Evolutionary conservation across 1,284 basidiomycete genomes (phyloP).

Genomic region (Cutaneotrichosporon sp.): DNA sequence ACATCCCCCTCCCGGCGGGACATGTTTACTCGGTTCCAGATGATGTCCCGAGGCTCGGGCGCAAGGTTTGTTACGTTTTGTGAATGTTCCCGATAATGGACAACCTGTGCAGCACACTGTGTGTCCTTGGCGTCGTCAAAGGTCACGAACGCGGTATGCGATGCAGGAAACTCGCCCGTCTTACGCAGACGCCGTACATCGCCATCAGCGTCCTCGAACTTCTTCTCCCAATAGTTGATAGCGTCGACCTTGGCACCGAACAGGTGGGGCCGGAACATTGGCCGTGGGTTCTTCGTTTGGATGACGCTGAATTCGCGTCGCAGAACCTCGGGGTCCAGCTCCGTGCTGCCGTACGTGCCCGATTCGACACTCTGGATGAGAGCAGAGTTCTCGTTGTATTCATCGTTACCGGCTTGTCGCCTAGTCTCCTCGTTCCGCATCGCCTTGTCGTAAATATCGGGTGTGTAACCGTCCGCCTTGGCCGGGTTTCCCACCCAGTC

Average conservation of each 20-base stretch:
- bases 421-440: neutral
- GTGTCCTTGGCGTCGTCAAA: conserved; percentile 92
- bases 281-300: conserved; percentile 32
- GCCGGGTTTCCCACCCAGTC: conserved; percentile 90
- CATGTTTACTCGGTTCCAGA: conserved; percentile 83
- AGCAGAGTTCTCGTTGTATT: neutral
- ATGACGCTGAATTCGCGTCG: conserved; percentile 23
- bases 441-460: conserved; percentile 29
- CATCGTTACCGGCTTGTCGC: neutral
- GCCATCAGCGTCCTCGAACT: conserved; percentile 73
- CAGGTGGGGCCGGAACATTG: conserved; percentile 32
- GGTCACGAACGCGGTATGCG: conserved; percentile 88
- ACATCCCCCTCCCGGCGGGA: conserved; percentile 57
- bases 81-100: conserved; percentile 66
- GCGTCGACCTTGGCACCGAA: conserved; percentile 65
- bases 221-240: conserved; percentile 71
- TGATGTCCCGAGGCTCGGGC: conserved; percentile 91
- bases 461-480: conserved; percentile 45
- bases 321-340: conserved; percentile 34
- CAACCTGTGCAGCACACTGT: conserved; percentile 84
- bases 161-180: conserved; percentile 63
- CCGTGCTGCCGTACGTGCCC: neutral
- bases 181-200: conserved; percentile 51
- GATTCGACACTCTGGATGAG: neutral
- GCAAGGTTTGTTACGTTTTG: conserved; percentile 68